A percentile compares a stretch with the other conserved stretches of the same genome.
Conservation (phyloP, 805 yeast genomes). For the Saccharomycopsis microspora region DNA sequence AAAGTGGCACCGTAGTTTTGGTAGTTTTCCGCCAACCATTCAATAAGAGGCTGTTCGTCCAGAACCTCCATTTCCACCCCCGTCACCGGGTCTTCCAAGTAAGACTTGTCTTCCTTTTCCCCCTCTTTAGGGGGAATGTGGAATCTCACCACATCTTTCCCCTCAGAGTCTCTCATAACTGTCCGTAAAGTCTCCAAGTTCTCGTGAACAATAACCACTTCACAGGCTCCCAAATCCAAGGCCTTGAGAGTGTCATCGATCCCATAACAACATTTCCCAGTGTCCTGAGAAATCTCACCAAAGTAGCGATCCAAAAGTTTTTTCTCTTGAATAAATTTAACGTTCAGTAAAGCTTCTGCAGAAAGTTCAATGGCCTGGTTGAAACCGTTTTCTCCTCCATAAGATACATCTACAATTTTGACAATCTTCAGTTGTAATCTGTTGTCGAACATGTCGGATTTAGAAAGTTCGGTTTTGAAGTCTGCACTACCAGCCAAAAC, state of each 20-base stretch:
- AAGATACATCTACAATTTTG: slow-evolving; percentile 91
- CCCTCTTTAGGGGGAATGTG: slow-evolving; percentile 38
- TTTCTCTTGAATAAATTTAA: slow-evolving; percentile 96
- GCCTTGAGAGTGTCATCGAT: slow-evolving; percentile 95
- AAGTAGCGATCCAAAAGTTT: slow-evolving; percentile 84
- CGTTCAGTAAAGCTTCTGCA: slow-evolving; percentile 94
- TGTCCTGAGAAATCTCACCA: slow-evolving; percentile 94
- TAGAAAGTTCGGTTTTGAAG: slow-evolving; percentile 88
- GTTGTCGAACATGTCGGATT: slow-evolving; percentile 85
- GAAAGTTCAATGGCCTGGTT: slow-evolving; percentile 98
- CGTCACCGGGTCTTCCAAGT: slow-evolving; percentile 68
- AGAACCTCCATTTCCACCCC: slow-evolving; percentile 89
- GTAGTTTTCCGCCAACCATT: slow-evolving; percentile 98
- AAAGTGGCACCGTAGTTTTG: slow-evolving; percentile 87
- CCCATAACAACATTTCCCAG: slow-evolving; percentile 97
- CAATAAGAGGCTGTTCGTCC: slow-evolving; percentile 76
- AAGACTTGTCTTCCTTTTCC: slow-evolving; percentile 60
- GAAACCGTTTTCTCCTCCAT: slow-evolving; percentile 99
- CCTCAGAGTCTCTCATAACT: slow-evolving; percentile 75
- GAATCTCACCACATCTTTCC: slow-evolving; percentile 60
- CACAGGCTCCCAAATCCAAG: slow-evolving; percentile 91
- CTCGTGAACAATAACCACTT: slow-evolving; percentile 84
- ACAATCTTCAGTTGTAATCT: slow-evolving; percentile 82
- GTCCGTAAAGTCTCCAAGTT: slow-evolving; percentile 79
- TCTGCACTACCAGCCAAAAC: slow-evolving; percentile 99